A percentile compares a stretch with the other conserved stretches of the same genome.
These are phyloP conservation scores for Claviceps pusilla DNA, from an alignment of 2,329 filamentous ascomycete genomes.

Conservation along the genomic window DNA sequence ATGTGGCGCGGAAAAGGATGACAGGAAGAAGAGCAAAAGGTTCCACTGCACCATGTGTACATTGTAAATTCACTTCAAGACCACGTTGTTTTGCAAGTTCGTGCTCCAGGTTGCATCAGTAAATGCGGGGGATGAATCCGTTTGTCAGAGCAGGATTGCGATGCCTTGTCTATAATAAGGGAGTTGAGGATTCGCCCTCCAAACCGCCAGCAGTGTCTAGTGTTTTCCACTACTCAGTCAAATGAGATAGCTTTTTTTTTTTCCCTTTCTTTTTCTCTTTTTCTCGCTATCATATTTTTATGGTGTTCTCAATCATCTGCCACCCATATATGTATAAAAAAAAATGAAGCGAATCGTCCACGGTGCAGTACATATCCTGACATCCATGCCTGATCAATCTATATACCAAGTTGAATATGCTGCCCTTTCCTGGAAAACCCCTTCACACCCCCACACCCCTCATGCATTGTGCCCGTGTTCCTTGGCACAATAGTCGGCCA, in stretches of 20 bases:
- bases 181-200: neutral
- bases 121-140: neutral
- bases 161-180: neutral
- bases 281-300: neutral
- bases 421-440: neutral
- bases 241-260: neutral
- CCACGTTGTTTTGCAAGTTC: neutral
- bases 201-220: neutral
- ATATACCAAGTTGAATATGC: neutral
- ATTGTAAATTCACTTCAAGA: neutral
- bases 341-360: neutral
- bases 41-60: neutral
- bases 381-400: neutral
- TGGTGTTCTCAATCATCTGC: too few relatives aligned
- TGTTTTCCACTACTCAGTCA: neutral
- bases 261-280: neutral
- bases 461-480: constrained; percentile 13
- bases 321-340: too few relatives aligned
- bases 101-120: too few relatives aligned
- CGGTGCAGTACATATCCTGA: neutral
- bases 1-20: neutral
- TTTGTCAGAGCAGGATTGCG: neutral
- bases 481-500: constrained; percentile 61
- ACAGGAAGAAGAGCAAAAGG: neutral
- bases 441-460: neutral